Conservation (phyloP, 805 yeast species). For the Candida caryicola region DNA sequence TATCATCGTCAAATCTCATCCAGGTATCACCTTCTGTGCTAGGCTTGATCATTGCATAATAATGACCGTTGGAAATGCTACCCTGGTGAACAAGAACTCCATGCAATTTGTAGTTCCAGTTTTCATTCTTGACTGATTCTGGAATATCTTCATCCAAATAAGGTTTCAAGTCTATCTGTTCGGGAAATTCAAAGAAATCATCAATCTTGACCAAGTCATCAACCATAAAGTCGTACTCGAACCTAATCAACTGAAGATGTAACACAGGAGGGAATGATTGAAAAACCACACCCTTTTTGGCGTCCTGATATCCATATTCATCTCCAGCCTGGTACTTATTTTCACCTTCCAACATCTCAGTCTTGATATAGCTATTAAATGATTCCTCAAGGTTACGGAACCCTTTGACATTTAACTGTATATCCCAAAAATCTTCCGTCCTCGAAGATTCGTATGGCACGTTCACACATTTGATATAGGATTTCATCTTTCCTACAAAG, state of each 20-base stretch:
- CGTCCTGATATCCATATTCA: conserved; percentile 88
- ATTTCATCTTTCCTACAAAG: conserved; percentile 96
- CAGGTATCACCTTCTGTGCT: conserved; percentile 58
- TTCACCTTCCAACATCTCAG: conserved; percentile 89
- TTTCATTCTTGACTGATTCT: conserved; percentile 43
- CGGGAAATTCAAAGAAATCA: conserved; percentile 88
- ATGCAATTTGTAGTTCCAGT: conserved; percentile 80
- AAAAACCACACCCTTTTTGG: conserved; percentile 93
- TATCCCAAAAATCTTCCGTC: conserved; percentile 96
- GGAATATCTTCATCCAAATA: conserved; percentile 61
- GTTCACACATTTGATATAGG: conserved; percentile 86
- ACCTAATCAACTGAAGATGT: conserved; percentile 89
- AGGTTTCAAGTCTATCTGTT: conserved; percentile 73
- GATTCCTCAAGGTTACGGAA: conserved; percentile 69
- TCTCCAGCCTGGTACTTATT: conserved; percentile 90
- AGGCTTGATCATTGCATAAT: conserved; percentile 91
- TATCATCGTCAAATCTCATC: conserved; percentile 94
- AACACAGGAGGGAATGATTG: conserved; percentile 88
- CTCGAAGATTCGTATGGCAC: conserved; percentile 92
- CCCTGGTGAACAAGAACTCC: conserved; percentile 97
- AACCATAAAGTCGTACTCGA: conserved; percentile 88
- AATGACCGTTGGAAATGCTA: conserved; percentile 93
- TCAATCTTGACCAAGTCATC: conserved; percentile 88
- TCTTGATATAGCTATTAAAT: conserved; percentile 82
- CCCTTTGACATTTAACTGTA: conserved; percentile 89